These are phyloP conservation scores for Filobasidium uniguttulatum DNA, from an alignment of 1,284 basidiomycete species.

Conservation along the genomic window DNA sequence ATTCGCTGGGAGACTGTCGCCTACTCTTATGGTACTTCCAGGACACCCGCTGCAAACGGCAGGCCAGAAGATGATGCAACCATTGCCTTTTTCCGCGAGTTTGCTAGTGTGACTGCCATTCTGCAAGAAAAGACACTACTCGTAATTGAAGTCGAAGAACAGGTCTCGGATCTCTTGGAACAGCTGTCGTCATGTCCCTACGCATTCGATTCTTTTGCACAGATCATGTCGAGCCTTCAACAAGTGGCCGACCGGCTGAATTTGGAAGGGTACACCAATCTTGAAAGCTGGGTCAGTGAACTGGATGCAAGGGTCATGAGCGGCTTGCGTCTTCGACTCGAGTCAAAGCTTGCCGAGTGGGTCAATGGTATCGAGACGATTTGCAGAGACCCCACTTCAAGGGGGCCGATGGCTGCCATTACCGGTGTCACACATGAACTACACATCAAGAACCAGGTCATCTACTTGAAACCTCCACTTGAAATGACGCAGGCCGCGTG, in stretches of 20 bases:
- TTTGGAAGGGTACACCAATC: slow-evolving; percentile 89
- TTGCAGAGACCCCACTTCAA: slow-evolving; percentile 42
- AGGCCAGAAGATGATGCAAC: slow-evolving; percentile 66
- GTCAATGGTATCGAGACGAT: slow-evolving; percentile 66
- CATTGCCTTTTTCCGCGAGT: slow-evolving; percentile 85
- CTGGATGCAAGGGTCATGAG: slow-evolving; percentile 76
- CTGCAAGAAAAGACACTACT: slow-evolving; percentile 90
- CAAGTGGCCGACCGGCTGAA: slow-evolving; percentile 89
- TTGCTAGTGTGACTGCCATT: slow-evolving; percentile 79
- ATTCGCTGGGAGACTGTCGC: slow-evolving; percentile 96
- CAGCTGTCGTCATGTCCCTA: slow-evolving; percentile 79
- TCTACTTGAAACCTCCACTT: slow-evolving; percentile 94
- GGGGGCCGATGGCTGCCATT: neutral
- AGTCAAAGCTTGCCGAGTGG: slow-evolving; percentile 71
- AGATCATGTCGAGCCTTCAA: slow-evolving; percentile 67
- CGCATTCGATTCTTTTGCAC: slow-evolving; percentile 63
- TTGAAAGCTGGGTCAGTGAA: slow-evolving; percentile 88
- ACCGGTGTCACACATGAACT: slow-evolving; percentile 72
- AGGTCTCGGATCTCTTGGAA: slow-evolving; percentile 69
- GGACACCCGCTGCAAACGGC: slow-evolving; percentile 53
- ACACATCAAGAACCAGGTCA: slow-evolving; percentile 94
- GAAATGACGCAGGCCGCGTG: slow-evolving; percentile 83
- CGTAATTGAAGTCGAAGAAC: slow-evolving; percentile 79
- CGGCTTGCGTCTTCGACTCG: slow-evolving; percentile 64
- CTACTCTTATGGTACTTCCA: slow-evolving; percentile 58